Percentiles rank a stretch among this genome's conserved stretches.
These are phyloP conservation scores for Solanum pinnatisectum DNA, from an alignment of 257 asterid genomes.

Conservation along the genomic window DNA sequence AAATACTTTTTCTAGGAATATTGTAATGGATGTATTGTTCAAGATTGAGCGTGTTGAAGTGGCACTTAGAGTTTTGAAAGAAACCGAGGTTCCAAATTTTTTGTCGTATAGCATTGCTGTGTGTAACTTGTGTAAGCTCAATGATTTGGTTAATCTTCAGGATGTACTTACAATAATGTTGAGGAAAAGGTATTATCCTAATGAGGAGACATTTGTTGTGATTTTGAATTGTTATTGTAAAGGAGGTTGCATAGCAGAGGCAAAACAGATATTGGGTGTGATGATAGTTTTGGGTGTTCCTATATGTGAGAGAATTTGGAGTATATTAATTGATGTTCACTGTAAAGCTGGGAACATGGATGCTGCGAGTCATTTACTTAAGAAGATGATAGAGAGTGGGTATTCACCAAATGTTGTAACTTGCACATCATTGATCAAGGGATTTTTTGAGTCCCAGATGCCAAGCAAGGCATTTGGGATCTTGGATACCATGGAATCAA, in stretches of 20 bases:
- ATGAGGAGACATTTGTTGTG: conserved; percentile 38
- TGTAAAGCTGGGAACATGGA: conserved; percentile 48
- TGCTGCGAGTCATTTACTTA: conserved; percentile 36
- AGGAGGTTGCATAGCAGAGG: conserved; percentile 32
- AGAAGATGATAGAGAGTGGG: conserved; percentile 51
- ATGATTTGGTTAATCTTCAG: conserved; percentile 31
- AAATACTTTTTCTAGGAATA: conserved; percentile 46
- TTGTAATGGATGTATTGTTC: conserved; percentile 53
- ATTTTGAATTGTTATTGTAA: conserved; percentile 59
- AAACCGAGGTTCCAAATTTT: conserved; percentile 49
- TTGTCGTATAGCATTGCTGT: conserved; percentile 54
- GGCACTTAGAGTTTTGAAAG: conserved; percentile 46
- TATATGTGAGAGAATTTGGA: conserved; percentile 42
- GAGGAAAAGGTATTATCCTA: conserved; percentile 46
- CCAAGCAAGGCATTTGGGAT: conserved; percentile 50
- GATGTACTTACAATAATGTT: conserved; percentile 36
- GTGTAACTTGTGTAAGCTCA: conserved; percentile 57
- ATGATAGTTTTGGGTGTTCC: conserved; percentile 54
- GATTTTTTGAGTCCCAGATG: conserved; percentile 39
- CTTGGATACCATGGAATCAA: conserved; percentile 31
- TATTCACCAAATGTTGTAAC: conserved; percentile 56
- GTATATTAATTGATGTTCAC: conserved; percentile 46
- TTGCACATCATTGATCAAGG: conserved; percentile 61
- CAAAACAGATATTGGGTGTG: conserved; percentile 47
- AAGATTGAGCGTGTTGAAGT: conserved; percentile 32